phyloP scores from a whole-genome alignment of 1,139 yeast genomes.

The Nadsonia starkeyi-henricii region DNA sequence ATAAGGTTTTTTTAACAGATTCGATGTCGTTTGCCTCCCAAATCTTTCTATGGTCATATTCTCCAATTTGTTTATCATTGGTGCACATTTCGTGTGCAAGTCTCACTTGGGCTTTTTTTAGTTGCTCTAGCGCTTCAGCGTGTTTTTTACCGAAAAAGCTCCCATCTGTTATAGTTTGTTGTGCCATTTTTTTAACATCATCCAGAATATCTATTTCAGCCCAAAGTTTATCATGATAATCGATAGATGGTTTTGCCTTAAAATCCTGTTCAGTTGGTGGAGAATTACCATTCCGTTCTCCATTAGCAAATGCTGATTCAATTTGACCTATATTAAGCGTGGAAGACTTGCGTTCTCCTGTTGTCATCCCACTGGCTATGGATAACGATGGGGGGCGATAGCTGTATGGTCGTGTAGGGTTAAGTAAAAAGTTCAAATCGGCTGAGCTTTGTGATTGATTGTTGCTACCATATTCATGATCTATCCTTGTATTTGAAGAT shows the following conservation, averaged over 20 bases:
- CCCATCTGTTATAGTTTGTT: conserved; percentile 36
- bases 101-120: conserved; percentile 48
- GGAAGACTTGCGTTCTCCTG: neutral
- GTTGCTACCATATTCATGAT: neutral
- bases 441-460: neutral
- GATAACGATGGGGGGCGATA: neutral
- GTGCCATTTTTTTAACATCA: conserved; percentile 58
- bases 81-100: conserved; percentile 42
- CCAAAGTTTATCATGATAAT: conserved; percentile 61
- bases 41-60: conserved; percentile 15
- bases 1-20: conserved; percentile 25
- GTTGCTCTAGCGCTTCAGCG: conserved; percentile 37
- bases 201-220: conserved; percentile 78
- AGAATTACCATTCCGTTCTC: neutral
- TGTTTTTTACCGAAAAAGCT: conserved; percentile 54
- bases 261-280: neutral
- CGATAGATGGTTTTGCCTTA: conserved; percentile 8
- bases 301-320: neutral
- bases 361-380: too few relatives aligned
- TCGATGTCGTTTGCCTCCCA: conserved; percentile 25
- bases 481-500: neutral
- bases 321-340: neutral
- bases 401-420: neutral
- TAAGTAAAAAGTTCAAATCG: neutral
- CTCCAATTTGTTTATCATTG: conserved; percentile 18